A percentile compares a stretch with the other conserved stretches of the same genome.
Conservation (phyloP, 371 early-diverging fungal species). For the Mortierella sp. region DNA sequence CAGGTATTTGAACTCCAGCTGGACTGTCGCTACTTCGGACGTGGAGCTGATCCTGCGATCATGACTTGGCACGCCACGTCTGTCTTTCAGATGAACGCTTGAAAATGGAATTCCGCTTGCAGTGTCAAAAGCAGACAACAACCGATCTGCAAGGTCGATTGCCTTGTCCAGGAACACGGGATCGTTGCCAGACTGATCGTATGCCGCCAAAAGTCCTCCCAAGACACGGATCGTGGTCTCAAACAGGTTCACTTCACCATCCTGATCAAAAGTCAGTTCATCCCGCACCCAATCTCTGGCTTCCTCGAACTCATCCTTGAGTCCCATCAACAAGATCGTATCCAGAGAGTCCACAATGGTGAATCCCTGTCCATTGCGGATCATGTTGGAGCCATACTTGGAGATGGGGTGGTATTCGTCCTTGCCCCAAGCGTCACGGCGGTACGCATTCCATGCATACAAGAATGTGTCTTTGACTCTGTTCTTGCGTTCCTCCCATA, state of each 20-base stretch:
- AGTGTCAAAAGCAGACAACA: conserved; percentile 82
- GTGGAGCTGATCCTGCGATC: conserved; percentile 66
- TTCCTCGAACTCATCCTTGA: conserved; percentile 76
- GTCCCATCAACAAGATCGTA: conserved; percentile 84
- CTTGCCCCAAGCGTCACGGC: conserved; percentile 78
- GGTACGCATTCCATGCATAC: conserved; percentile 86
- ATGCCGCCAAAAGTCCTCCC: conserved; percentile 91
- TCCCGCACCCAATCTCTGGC: conserved; percentile 75
- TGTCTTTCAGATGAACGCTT: conserved; percentile 65
- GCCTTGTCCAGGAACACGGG: conserved; percentile 77
- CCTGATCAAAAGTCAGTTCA: conserved; percentile 70
- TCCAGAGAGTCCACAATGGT: conserved; percentile 91
- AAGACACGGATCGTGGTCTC: conserved; percentile 95
- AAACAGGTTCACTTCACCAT: conserved; percentile 86
- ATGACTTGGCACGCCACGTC: conserved; percentile 53
- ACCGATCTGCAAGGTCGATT: conserved; percentile 78
- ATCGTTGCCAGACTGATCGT: conserved; percentile 82
- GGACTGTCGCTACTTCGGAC: conserved; percentile 89
- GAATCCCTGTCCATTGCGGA: conserved; percentile 71
- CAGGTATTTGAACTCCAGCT: conserved; percentile 91
- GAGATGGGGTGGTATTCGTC: conserved; percentile 86
- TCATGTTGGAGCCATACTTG: conserved; percentile 53
- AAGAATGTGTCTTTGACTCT: conserved; percentile 65
- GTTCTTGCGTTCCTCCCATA: conserved; percentile 59
- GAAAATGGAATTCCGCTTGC: conserved; percentile 82